phyloP scores from a whole-genome alignment of 345 rosid species.

The Pseudoturritis turrita region DNA sequence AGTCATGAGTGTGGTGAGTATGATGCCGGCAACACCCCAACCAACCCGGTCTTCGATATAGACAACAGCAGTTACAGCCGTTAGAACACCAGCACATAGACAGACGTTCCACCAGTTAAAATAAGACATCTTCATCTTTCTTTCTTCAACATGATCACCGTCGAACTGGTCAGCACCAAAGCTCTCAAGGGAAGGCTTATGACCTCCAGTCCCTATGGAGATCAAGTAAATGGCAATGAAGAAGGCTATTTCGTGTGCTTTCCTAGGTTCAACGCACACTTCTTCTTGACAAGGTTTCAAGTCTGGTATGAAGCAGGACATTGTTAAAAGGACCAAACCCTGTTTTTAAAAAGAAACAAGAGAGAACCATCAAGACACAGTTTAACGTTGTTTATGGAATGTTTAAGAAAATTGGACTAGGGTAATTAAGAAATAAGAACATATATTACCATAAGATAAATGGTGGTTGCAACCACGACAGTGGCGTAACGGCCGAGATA shows the following conservation, averaged over 20 bases:
- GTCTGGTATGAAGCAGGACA: constrained; percentile 67
- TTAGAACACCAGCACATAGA: constrained; percentile 68
- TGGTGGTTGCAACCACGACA: constrained; percentile 47
- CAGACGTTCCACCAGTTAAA: constrained; percentile 94
- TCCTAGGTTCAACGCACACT: constrained; percentile 51
- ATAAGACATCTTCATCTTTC: constrained; percentile 78
- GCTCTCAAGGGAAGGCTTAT: constrained; percentile 91
- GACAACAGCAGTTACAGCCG: constrained; percentile 66
- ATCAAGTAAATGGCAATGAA: constrained; percentile 76
- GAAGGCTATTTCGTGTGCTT: constrained; percentile 61
- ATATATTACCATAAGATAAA: constrained; percentile 60
- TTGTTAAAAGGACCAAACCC: constrained; percentile 69
- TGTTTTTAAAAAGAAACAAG: constrained; percentile 25
- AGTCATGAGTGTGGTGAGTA: constrained; percentile 56
- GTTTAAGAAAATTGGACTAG: background rate
- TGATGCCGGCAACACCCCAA: constrained; percentile 75
- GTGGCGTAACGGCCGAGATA: constrained; percentile 72
- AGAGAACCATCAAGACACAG: background rate
- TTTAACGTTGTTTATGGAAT: background rate
- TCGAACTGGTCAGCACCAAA: constrained; percentile 98
- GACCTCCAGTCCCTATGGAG: constrained; percentile 93
- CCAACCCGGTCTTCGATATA: constrained; percentile 73
- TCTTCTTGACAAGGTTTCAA: constrained; percentile 58
- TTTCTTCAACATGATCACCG: constrained; percentile 62
- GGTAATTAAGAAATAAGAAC: background rate